A percentile compares a stretch with the other conserved stretches of the same genome.
Conservation (phyloP, 805 yeast species). For the Wickerhamiella nectarea region DNA sequence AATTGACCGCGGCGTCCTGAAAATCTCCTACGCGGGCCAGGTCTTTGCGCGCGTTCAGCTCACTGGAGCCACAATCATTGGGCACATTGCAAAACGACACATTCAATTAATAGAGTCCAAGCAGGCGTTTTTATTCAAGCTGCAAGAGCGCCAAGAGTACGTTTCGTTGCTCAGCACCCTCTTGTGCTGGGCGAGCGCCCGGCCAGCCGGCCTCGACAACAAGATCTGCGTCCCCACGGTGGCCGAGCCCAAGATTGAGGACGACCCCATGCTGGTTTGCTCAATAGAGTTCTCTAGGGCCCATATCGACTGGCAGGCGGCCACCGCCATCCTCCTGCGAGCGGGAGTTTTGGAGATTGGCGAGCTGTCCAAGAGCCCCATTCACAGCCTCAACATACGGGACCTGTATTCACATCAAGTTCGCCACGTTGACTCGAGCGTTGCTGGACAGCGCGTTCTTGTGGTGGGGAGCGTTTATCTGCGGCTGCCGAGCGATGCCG, state of each 20-base stretch:
- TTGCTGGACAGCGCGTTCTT: slow-evolving; percentile 15
- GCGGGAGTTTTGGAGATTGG: slow-evolving; percentile 15
- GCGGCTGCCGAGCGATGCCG: slow-evolving; percentile 18
- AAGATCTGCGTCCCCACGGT: slow-evolving; percentile 18
- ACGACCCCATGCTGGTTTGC: slow-evolving; percentile 15
- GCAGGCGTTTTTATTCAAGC: slow-evolving; percentile 10
- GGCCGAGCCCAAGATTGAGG: slow-evolving; percentile 4
- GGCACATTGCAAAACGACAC: slow-evolving; percentile 15
- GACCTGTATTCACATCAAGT: slow-evolving; percentile 10
- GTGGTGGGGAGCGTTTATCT: slow-evolving; percentile 20
- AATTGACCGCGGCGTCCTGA: slow-evolving; percentile 9
- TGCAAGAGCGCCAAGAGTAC: slow-evolving; percentile 3
- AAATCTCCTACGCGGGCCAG: slow-evolving; percentile 6
- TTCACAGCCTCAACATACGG: slow-evolving; percentile 11
- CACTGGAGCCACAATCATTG: slow-evolving; percentile 13
- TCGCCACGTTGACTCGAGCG: slow-evolving; percentile 15
- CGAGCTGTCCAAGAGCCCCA: slow-evolving; percentile 7
- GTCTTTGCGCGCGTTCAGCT: slow-evolving; percentile 13
- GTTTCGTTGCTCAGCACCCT: slow-evolving; percentile 12
- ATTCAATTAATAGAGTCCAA: slow-evolving; percentile 12
- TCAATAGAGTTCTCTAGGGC: slow-evolving; percentile 14
- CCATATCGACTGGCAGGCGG: slow-evolving; percentile 13
- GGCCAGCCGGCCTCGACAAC: slow-evolving; percentile 15
- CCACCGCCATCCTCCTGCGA: slow-evolving; percentile 13
- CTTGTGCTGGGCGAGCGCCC: slow-evolving; percentile 15